Conservation (phyloP, 768 basidiomycete genomes). For the Naganishia vaughanmartiniae region DNA sequence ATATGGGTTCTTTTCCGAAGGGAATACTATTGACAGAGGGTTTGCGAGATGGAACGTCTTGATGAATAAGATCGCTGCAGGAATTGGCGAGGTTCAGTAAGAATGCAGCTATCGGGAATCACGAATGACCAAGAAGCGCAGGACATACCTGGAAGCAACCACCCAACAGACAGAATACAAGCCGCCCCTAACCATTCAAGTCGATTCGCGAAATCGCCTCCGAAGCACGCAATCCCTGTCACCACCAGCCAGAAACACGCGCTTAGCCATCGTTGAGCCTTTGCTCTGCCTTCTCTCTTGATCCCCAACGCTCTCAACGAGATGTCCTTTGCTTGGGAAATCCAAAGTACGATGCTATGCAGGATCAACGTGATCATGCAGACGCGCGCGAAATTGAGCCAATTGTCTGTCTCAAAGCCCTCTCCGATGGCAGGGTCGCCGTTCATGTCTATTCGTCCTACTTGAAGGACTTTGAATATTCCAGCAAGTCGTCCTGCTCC, state of each 20-base stretch:
- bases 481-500: conserved; percentile 4
- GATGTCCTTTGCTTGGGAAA: conserved; percentile 43
- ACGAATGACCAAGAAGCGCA: too few relatives aligned
- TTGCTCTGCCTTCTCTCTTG: conserved; percentile 41
- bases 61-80: conserved; percentile 69
- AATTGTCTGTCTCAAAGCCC: conserved; percentile 34
- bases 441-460: background rate
- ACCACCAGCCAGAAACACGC: conserved; percentile 41
- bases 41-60: conserved; percentile 77
- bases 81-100: background rate
- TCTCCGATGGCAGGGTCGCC: background rate
- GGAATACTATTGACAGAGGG: conserved; percentile 78
- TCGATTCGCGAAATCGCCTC: conserved; percentile 43
- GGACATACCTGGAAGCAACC: conserved; percentile 46
- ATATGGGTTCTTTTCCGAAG: conserved; percentile 45
- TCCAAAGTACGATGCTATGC: conserved; percentile 42
- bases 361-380: conserved; percentile 43
- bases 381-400: conserved; percentile 46
- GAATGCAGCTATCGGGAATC: background rate
- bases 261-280: conserved; percentile 46
- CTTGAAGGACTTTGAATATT: conserved; percentile 21
- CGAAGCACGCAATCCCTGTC: conserved; percentile 38
- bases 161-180: conserved; percentile 42
- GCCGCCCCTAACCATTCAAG: conserved; percentile 43
- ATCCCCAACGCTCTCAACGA: conserved; percentile 40